Evolutionary conservation across 768 basidiomycete genomes (phyloP), one percentile per base, ranked within the genome.

Genomic region (Boletus patriciae): DNA sequence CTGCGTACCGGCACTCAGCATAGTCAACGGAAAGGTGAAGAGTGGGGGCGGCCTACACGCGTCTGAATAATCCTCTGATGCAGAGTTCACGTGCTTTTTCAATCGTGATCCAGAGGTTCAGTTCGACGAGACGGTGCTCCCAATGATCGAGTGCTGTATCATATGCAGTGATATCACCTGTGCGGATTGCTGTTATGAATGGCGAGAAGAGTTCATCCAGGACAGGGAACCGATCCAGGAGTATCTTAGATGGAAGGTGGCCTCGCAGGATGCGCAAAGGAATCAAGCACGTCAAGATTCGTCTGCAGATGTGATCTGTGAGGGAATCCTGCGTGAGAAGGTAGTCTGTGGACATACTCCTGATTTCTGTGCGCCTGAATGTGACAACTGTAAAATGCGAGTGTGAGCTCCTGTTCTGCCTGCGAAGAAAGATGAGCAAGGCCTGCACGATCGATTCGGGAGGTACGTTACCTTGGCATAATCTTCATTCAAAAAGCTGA

Each of bases 401-500:
- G 84, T 1, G 86, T 88, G 51, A 98, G 80, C 68, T 97, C 88
- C 71, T 90, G 81, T 70, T 94, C 90, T 44, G 93, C 84, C 90
- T 94, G 42, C 19, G 21, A n/a, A 16, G 27, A 23, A 46, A 19
- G 6, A 19, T 62, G n/a, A 60, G 61, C 42, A 33, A 46, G 41
- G 27, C 10, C 27, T 1, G 38, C 29, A 13, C 7, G 13, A 15
- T 23, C n/a, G 18, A 27, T 55, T 29, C 13, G 50, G 44, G 13
- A 51, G n/a, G 13, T 46, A 37, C 60, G 70, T 33, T 46, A 88
- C 92, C 76, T 93, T 93, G 38, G 76, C 78, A 66, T 92, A 95
- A 47, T 96, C 90, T 70, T 98, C 97, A 65, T 92, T 92, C 58
- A 98, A 73, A 74, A 98, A 98, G 67, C 85, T 88, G 58, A 98